Evolutionary conservation across 345 rosid species (phyloP).

Genomic region (Limnanthes douglasii): DNA sequence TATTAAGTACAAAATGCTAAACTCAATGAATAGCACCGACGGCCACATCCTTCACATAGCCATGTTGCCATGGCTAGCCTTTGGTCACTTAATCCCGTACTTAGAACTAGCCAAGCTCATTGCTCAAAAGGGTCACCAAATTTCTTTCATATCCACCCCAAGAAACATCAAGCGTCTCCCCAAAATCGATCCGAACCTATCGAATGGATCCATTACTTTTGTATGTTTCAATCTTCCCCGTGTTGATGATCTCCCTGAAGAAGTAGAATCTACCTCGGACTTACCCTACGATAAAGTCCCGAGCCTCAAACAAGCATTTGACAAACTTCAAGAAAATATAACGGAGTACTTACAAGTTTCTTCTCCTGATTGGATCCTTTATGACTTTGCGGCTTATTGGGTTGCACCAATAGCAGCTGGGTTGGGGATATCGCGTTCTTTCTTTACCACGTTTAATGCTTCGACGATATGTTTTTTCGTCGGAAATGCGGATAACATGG

Average conservation of each 20-base stretch:
- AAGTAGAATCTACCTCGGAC: conserved; percentile 22
- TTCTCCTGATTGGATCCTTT: conserved; percentile 24
- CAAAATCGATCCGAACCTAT: conserved; percentile 1
- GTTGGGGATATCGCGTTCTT: conserved; percentile 1
- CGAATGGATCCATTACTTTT: conserved; percentile 10
- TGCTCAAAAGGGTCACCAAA: conserved; percentile 18
- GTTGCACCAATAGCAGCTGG: conserved; percentile 15
- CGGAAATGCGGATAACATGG: too few relatives aligned
- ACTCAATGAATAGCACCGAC: too few relatives aligned
- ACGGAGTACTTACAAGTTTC: conserved; percentile 12
- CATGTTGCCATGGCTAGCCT: conserved; percentile 25
- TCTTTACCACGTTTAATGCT: conserved; percentile 3
- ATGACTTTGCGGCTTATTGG: conserved; percentile 28
- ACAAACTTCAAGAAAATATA: conserved; percentile 12
- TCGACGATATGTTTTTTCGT: neutral
- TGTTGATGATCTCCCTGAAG: conserved; percentile 14
- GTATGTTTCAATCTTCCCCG: conserved; percentile 15
- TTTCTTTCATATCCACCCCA: conserved; percentile 16
- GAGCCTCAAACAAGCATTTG: conserved; percentile 23
- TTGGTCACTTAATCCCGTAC: conserved; percentile 14
- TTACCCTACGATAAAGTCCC: conserved; percentile 11
- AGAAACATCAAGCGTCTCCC: conserved; percentile 17
- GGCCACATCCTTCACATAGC: conserved; percentile 23
- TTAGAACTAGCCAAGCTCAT: conserved; percentile 21
- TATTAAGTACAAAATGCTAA: too few relatives aligned